phyloP scores from a whole-genome alignment of 129 eudicot species.

The Centaurea solstitialis region DNA sequence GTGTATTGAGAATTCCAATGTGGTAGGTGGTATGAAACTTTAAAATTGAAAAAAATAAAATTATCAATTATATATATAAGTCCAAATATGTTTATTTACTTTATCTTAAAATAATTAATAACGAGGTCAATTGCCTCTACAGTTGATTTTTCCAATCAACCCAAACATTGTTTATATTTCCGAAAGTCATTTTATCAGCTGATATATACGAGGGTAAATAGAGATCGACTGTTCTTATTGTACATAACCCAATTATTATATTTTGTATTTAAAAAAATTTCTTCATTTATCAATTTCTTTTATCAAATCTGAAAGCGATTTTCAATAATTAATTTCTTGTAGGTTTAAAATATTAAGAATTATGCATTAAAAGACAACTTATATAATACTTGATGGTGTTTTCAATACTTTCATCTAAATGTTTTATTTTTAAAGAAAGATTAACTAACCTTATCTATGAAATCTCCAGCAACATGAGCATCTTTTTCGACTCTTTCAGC shows the following conservation, averaged over 20 bases:
- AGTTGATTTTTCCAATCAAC: background rate
- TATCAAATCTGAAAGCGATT: background rate
- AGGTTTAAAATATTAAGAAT: background rate
- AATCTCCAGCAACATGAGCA: slow-evolving; percentile 41
- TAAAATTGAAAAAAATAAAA: too few species aligned
- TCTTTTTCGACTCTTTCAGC: slow-evolving; percentile 46
- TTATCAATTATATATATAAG: too few species aligned
- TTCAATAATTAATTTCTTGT: background rate
- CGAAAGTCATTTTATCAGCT: background rate
- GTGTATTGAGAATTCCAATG: background rate
- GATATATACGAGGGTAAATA: background rate
- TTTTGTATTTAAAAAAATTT: too few species aligned
- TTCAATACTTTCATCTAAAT: background rate
- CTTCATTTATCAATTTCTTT: background rate
- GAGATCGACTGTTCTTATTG: too few species aligned
- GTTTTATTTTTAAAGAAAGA: background rate
- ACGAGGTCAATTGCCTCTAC: background rate
- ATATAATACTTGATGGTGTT: background rate
- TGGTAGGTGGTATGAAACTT: background rate
- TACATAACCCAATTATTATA: too few species aligned
- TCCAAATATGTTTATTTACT: background rate
- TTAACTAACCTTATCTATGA: slow-evolving; percentile 51
- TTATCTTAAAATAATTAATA: background rate
- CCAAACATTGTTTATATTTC: background rate
- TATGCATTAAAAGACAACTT: background rate